phyloP scores from a whole-genome alignment of 441 rosid genomes.

The Viola pubescens region DNA sequence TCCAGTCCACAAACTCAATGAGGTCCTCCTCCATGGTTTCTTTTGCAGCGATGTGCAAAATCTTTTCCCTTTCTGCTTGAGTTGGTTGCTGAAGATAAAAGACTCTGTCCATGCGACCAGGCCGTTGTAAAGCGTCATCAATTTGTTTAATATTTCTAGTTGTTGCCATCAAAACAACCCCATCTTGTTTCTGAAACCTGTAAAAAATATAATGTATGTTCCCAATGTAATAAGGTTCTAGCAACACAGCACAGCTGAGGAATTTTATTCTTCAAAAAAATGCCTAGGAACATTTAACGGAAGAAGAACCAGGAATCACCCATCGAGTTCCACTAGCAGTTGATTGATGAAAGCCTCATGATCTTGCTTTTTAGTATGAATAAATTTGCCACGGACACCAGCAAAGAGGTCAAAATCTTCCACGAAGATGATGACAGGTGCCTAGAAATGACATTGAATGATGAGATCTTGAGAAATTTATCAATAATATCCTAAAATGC shows the following conservation, averaged over 20 bases:
- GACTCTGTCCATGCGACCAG: constrained; percentile 97
- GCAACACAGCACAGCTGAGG: not conserved
- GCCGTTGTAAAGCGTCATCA: constrained; percentile 88
- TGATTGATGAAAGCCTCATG: constrained; percentile 98
- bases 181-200: constrained; percentile 97
- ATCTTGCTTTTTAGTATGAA: constrained; percentile 90
- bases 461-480: constrained; percentile 3
- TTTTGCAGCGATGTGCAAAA: constrained; percentile 65
- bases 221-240: constrained; percentile 13
- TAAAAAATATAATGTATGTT: constrained; percentile 6
- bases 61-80: constrained; percentile 86
- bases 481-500: not conserved
- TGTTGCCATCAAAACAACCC: constrained; percentile 97
- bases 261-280: not conserved
- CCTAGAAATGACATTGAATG: constrained; percentile 41
- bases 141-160: constrained; percentile 85
- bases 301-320: constrained; percentile 39
- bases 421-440: constrained; percentile 93
- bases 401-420: constrained; percentile 98
- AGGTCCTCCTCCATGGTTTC: constrained; percentile 87
- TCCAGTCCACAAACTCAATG: constrained; percentile 79
- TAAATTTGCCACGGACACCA: constrained; percentile 94
- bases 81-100: constrained; percentile 92
- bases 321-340: constrained; percentile 98
- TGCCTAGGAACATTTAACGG: not conserved